phyloP scores from a whole-genome alignment of 106 monocot genomes.

The Allium cepa region DNA sequence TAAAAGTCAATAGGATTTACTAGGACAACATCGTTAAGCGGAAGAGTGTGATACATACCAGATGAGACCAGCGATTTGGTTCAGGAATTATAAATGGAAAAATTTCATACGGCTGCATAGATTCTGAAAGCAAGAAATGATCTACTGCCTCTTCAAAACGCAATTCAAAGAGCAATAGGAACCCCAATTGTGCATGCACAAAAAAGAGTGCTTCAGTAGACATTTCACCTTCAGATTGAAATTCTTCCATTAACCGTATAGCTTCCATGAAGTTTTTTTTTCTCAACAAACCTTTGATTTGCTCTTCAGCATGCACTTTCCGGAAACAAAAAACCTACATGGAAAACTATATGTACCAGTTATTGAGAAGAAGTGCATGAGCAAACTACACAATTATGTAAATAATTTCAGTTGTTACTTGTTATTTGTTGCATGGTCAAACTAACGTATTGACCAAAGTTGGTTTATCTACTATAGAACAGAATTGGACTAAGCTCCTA shows the following conservation, averaged over 20 bases:
- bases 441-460: too few species aligned
- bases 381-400: too few species aligned
- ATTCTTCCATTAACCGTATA: constrained; percentile 55
- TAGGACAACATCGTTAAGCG: too few species aligned
- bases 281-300: constrained; percentile 82
- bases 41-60: constrained; percentile 32
- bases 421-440: too few species aligned
- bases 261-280: constrained; percentile 77
- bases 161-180: constrained; percentile 88
- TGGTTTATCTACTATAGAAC: too few species aligned
- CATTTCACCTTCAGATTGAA: constrained; percentile 76
- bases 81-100: constrained; percentile 96
- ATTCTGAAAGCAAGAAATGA: constrained; percentile 88
- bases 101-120: constrained; percentile 91
- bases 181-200: constrained; percentile 97
- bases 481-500: too few species aligned
- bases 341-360: not conserved
- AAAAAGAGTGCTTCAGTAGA: constrained; percentile 80
- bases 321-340: constrained; percentile 61
- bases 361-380: too few species aligned
- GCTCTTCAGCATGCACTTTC: constrained; percentile 77
- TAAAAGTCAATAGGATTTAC: too few species aligned
- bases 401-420: too few species aligned
- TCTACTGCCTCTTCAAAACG: constrained; percentile 94
- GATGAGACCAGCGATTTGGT: constrained; percentile 88